Evolutionary conservation across 768 basidiomycete genomes (phyloP), one percentile per base, ranked within the genome.

Genomic region (Favolaschia claudopus): DNA sequence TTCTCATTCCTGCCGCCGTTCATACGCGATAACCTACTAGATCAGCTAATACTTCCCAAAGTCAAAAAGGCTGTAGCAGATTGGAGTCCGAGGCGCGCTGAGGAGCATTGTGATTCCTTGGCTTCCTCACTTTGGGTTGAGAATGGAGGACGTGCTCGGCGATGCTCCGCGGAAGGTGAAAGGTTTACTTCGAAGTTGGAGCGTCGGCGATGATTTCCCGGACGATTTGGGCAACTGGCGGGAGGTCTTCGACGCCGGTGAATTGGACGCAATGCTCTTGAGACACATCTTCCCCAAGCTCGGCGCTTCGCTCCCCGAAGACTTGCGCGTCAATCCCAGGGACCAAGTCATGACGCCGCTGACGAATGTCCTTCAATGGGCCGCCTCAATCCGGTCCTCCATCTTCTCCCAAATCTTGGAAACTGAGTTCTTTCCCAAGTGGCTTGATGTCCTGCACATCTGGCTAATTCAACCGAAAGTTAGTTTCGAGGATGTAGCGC

Each of bases 41-140:
- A 98, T 70, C 97, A 99, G 72, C 87, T 99, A 22, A 85, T 99
- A 40, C 79, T 99, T 20, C 97, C 97, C 1, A 99, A 99, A 74
- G 85, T 99, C 3, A 85, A 89, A 45, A 88, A 88, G 62, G 87
- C 93, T 4, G 84, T 98, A 31, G 82, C 86, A 5, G 88, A 92
- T 47, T 99, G 97, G 97, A 88, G 80, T 68, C 77, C 86, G 7
- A 86, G 83, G 67, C 81, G 76, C 25, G 82, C 73, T 99, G 45
- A 92, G 91, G 44, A 79, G 84, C 1, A 82, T 99, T 43, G 87
- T 99, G 1, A 96, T 99, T 72, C 97, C 97, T 9, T 99, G 97
- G 97, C 75, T 99, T 42, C 94, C 95, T 5, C 83, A 95, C 67
- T 83, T 96, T 4, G 96, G 93, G 5, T 74, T 91, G 29, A 78